phyloP scores from a whole-genome alignment of 805 yeast species.

The Cyberlindnera mrakii region DNA sequence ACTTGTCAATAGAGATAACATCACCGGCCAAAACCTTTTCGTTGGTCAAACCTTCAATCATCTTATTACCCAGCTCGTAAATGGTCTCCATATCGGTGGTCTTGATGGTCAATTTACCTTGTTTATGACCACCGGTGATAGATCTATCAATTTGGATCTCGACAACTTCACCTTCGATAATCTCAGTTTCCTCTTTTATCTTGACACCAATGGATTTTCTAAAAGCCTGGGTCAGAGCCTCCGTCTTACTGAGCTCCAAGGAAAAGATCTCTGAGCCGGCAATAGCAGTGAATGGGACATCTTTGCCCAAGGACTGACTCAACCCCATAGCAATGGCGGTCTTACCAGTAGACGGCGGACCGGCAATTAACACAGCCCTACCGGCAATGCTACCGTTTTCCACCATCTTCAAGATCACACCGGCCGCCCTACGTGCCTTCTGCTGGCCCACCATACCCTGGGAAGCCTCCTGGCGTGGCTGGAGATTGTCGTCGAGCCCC shows the following conservation, averaged over 20 bases:
- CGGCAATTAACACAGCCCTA: slow-evolving; percentile 90
- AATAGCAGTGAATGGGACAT: slow-evolving; percentile 90
- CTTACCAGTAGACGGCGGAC: slow-evolving; percentile 98
- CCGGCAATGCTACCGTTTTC: slow-evolving; percentile 95
- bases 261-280: slow-evolving; percentile 94
- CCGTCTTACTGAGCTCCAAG: slow-evolving; percentile 89
- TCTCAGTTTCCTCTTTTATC: slow-evolving; percentile 94
- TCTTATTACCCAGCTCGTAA: slow-evolving; percentile 88
- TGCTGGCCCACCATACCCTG: slow-evolving; percentile 98
- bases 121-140: slow-evolving; percentile 95
- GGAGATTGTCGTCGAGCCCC: slow-evolving; percentile 89
- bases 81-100: slow-evolving; percentile 99
- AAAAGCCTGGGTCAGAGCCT: slow-evolving; percentile 93
- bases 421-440: slow-evolving; percentile 95
- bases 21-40: slow-evolving; percentile 98
- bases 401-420: slow-evolving; percentile 86
- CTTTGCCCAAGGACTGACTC: slow-evolving; percentile 58
- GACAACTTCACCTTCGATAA: slow-evolving; percentile 98
- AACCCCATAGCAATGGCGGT: slow-evolving; percentile 97
- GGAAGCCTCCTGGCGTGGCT: slow-evolving; percentile 58
- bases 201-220: slow-evolving; percentile 92
- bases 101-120: slow-evolving; percentile 94
- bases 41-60: slow-evolving; percentile 89
- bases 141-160: slow-evolving; percentile 93
- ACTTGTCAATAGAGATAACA: slow-evolving; percentile 90